Conservation (phyloP, 495 filamentous ascomycete genomes). For the Cercophora samala region DNA sequence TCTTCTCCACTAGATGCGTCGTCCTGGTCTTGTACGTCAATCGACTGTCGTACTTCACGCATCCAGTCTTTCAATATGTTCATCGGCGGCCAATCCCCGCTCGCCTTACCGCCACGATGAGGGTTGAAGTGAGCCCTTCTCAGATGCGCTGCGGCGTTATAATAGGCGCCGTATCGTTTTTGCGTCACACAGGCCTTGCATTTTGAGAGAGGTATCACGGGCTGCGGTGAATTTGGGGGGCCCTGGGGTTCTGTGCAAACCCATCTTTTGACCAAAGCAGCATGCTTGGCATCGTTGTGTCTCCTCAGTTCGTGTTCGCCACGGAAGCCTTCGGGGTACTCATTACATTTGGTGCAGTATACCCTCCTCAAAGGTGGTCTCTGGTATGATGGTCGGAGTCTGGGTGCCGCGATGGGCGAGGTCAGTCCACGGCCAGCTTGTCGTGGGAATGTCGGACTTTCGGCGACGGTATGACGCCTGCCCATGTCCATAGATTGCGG, state of each 20-base stretch:
- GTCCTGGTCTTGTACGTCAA: slow-evolving; percentile 47
- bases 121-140: slow-evolving; percentile 83
- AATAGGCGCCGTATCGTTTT: slow-evolving; percentile 92
- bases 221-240: slow-evolving; percentile 45
- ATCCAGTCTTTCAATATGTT: slow-evolving; percentile 83
- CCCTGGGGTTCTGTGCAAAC: slow-evolving; percentile 57
- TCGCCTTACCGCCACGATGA: slow-evolving; percentile 77
- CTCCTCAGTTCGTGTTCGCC: slow-evolving; percentile 90
- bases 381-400: slow-evolving; percentile 63
- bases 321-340: slow-evolving; percentile 84
- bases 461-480: slow-evolving; percentile 48
- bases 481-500: slow-evolving; percentile 35
- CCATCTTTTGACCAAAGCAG: slow-evolving; percentile 69
- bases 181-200: slow-evolving; percentile 82
- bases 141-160: slow-evolving; percentile 93
- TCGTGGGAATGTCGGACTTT: slow-evolving; percentile 43
- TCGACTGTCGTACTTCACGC: slow-evolving; percentile 60
- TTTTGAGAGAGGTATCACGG: slow-evolving; percentile 67
- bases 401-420: slow-evolving; percentile 45
- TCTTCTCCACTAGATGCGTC: slow-evolving; percentile 47
- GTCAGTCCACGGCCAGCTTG: slow-evolving; percentile 37
- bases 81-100: slow-evolving; percentile 83
- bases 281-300: slow-evolving; percentile 81
- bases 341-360: slow-evolving; percentile 70
- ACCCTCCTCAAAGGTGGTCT: slow-evolving; percentile 76